A percentile compares a stretch with the other conserved stretches of the same genome.
These are phyloP conservation scores for Plasmodium yoelii DNA, from an alignment of 169 alveolate genomes.

Conservation along the genomic window DNA sequence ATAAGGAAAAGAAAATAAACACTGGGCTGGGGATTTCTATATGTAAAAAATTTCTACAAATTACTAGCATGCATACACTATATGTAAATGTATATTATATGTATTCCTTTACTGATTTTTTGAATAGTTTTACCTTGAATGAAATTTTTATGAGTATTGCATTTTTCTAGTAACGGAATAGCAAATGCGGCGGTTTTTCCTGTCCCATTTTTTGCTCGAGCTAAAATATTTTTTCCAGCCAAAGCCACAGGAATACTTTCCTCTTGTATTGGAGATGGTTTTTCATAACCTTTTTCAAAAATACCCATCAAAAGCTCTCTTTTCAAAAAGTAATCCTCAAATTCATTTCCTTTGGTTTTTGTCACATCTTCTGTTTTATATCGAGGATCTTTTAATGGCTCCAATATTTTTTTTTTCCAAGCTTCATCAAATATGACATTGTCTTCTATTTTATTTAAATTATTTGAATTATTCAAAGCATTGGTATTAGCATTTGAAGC, in stretches of 20 bases:
- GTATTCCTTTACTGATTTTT: too few species aligned
- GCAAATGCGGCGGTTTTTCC: slow-evolving; percentile 99
- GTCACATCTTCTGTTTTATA: slow-evolving; percentile 94
- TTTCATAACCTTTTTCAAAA: slow-evolving; percentile 98
- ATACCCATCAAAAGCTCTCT: slow-evolving; percentile 97
- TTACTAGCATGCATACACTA: too few species aligned
- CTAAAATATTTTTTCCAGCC: slow-evolving; percentile 96
- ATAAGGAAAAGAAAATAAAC: too few species aligned
- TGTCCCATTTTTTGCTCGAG: slow-evolving; percentile 99
- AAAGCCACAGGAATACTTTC: slow-evolving; percentile 98
- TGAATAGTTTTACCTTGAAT: slow-evolving; percentile 79
- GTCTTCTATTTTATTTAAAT: slow-evolving; percentile 62
- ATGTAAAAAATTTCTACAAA: too few species aligned
- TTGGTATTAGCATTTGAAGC: slow-evolving; percentile 37
- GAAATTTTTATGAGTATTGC: slow-evolving; percentile 80
- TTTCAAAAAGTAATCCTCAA: slow-evolving; percentile 97
- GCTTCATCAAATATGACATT: slow-evolving; percentile 72
- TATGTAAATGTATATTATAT: too few species aligned
- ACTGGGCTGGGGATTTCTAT: too few species aligned
- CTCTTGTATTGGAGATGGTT: slow-evolving; percentile 99
- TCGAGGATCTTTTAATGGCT: slow-evolving; percentile 70
- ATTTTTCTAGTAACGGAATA: slow-evolving; percentile 95
- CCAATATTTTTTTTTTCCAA: slow-evolving; percentile 72
- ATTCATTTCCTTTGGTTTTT: slow-evolving; percentile 98
- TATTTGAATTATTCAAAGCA: slow-evolving; percentile 62